These are phyloP conservation scores for Isabelozyma pseudorhagii DNA, from an alignment of 805 yeast species.

Conservation along the genomic window DNA sequence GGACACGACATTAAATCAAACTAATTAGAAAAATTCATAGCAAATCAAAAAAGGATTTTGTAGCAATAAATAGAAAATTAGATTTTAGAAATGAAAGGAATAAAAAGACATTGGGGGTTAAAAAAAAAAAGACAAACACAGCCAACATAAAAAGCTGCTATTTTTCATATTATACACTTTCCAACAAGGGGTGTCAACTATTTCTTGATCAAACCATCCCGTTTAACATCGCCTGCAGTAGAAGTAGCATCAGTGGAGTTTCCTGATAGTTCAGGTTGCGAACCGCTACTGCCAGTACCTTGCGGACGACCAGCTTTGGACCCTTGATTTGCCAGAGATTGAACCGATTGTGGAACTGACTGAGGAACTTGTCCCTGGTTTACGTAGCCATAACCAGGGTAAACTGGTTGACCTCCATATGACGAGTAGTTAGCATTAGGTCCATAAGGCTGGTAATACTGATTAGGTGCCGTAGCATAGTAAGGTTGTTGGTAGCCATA, in stretches of 20 bases:
- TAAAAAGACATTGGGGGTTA: too few relatives aligned
- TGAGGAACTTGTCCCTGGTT: slow-evolving; percentile 6
- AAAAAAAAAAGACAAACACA: too few relatives aligned
- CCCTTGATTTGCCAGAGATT: neutral
- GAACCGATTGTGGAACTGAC: slow-evolving; percentile 5
- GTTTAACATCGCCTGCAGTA: neutral
- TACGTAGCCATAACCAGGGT: slow-evolving; percentile 11
- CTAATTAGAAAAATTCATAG: too few relatives aligned
- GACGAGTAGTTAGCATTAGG: slow-evolving; percentile 12
- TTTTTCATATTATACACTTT: too few relatives aligned
- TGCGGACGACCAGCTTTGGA: neutral
- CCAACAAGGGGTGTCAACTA: too few relatives aligned
- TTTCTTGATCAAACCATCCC: too few relatives aligned
- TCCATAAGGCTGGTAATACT: slow-evolving; percentile 18
- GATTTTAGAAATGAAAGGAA: too few relatives aligned
- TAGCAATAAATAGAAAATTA: too few relatives aligned
- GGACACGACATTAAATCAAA: too few relatives aligned
- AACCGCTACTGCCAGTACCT: neutral
- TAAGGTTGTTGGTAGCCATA: slow-evolving; percentile 22
- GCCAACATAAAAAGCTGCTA: too few relatives aligned
- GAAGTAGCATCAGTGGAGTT: neutral
- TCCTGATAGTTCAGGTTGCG: neutral
- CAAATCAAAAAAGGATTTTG: too few relatives aligned
- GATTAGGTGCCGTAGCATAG: slow-evolving; percentile 14
- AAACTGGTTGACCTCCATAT: slow-evolving; percentile 13